Evolutionary conservation across 129 eudicot genomes (phyloP).

Genomic region (Oenanthe sinensis): DNA sequence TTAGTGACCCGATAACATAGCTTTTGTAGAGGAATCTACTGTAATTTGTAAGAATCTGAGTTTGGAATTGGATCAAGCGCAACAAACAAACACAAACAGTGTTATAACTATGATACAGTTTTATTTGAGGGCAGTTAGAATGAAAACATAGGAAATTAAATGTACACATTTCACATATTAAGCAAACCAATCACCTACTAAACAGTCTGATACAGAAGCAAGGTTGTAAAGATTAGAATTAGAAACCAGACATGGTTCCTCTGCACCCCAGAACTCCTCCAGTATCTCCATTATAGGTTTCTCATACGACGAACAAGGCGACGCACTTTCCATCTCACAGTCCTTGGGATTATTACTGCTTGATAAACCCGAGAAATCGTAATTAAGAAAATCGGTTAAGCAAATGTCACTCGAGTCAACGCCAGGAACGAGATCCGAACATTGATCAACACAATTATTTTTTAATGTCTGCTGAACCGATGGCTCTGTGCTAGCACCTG

Average conservation of each 20-base stretch:
- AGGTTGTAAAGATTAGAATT: slow-evolving; percentile 5
- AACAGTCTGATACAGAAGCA: slow-evolving; percentile 21
- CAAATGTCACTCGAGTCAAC: slow-evolving; percentile 8
- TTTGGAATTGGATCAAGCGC: not conserved
- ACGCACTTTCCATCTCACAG: not conserved
- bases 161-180: not conserved
- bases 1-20: no score
- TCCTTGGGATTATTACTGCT: slow-evolving; percentile 1
- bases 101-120: not conserved
- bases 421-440: slow-evolving; percentile 23
- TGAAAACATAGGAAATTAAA: not conserved
- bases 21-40: not conserved
- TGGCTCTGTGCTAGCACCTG: not conserved
- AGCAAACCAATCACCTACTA: slow-evolving; percentile 32
- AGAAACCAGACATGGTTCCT: not conserved
- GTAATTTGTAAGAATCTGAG: no score
- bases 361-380: slow-evolving; percentile 16
- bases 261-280: slow-evolving; percentile 2
- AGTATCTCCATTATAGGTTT: slow-evolving; percentile 20
- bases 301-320: not conserved
- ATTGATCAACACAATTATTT: not conserved
- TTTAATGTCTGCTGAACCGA: not conserved
- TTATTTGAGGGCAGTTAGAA: not conserved
- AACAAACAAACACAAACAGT: not conserved
- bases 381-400: slow-evolving; percentile 20